Base-by-base conservation (phyloP, 2,329 filamentous ascomycete species). In the Coniochaeta hoffmannii region DNA sequence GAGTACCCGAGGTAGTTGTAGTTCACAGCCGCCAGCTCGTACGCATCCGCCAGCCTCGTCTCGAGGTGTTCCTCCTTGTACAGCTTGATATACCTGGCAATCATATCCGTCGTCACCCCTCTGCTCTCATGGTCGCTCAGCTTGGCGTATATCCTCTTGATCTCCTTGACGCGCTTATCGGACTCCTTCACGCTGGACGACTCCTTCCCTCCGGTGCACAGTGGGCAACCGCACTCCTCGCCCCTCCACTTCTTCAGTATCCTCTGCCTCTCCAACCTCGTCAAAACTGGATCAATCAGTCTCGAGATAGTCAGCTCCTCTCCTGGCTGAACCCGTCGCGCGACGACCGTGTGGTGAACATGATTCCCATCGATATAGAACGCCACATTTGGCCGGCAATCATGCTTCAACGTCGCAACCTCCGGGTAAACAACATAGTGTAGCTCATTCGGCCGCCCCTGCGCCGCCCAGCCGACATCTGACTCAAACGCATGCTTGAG, bases 241-340 rank as follows among this genome's bases (percentile, higher is more conserved):
- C 68, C 65, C 55, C 68, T 70, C 17, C 64, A 64, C 8, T 64
- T 55, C 26, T 59, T 54, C 6, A 73, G 65, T 50, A 66, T 65
- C 1, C 61, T 55, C 46, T 66, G 63, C 4, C 73, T 64, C 6
- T 59, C 55, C 0, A 56, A 49, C 4, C 63, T 63, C 3, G 61
- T 56, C 10, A 68, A 61, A 0, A 74, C 55, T 1, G 72, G 71
- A 14, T 69, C 68, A 6, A 17, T 32, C 6, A 71, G 66, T 46
- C 73, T 73, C 11, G 68, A 62, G 4, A 75, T 69, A 1, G 65
- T 69, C 12, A 76, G 68, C 57, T 73, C 69, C 53, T 74, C 72
- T 19, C 67, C 71, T 3, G 60, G 26, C 3, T 54, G 54, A 15
- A 73, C 65, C 5, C 64, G 62, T 14, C 73, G 64, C 1, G 68